These are phyloP conservation scores for Xylaria nigripes DNA, from an alignment of 495 filamentous ascomycete genomes.

Conservation along the genomic window DNA sequence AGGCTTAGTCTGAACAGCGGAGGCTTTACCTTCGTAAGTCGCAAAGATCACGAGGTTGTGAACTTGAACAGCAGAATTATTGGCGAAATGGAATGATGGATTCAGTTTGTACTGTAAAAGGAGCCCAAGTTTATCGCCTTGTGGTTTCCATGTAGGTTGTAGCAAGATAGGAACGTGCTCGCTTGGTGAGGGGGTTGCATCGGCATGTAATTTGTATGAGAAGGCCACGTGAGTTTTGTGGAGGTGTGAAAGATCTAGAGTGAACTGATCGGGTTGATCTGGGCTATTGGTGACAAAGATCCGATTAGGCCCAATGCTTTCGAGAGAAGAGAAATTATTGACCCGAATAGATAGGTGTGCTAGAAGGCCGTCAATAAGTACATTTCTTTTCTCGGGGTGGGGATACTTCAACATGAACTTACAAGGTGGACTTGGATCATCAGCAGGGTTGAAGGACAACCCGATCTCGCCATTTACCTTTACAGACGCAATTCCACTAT, in stretches of 20 bases:
- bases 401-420: conserved; percentile 10
- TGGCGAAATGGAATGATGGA: conserved; percentile 48
- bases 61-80: conserved; percentile 48
- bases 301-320: conserved; percentile 91
- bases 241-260: conserved; percentile 60
- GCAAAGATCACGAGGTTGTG: conserved; percentile 77
- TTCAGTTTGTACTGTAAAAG: conserved; percentile 84
- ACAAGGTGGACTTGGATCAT: conserved; percentile 35
- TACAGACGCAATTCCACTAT: conserved; percentile 59
- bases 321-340: conserved; percentile 83
- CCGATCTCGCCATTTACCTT: conserved; percentile 87
- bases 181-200: conserved; percentile 49
- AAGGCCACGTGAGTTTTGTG: conserved; percentile 71
- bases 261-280: conserved; percentile 74
- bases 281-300: conserved; percentile 68
- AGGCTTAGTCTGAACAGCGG: conserved; percentile 64
- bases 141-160: conserved; percentile 73
- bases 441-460: conserved; percentile 64
- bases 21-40: conserved; percentile 62
- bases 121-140: conserved; percentile 71
- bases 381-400: neutral
- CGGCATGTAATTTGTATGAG: conserved; percentile 87
- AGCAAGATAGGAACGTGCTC: conserved; percentile 60
- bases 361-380: conserved; percentile 8
- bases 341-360: conserved; percentile 66